A percentile compares a stretch with the other conserved stretches of the same genome.
phyloP scores from a whole-genome alignment of 345 rosid genomes.

The Gossypium anomalum region DNA sequence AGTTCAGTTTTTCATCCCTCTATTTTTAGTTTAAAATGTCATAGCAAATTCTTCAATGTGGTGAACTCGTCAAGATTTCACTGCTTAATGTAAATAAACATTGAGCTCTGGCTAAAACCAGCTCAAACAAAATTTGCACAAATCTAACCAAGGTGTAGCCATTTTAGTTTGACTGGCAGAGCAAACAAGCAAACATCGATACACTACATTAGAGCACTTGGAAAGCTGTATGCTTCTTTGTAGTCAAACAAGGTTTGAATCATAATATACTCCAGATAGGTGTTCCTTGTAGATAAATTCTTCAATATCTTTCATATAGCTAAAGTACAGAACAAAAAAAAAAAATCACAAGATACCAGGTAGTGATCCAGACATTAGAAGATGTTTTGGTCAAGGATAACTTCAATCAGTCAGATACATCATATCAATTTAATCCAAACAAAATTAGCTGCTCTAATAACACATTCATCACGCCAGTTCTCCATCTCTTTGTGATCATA shows the following conservation, averaged over 20 bases:
- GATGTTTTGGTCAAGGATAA: neutral
- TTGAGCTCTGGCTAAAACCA: neutral
- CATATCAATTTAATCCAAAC: neutral
- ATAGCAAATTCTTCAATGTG: neutral
- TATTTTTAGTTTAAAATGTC: neutral
- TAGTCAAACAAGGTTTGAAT: neutral
- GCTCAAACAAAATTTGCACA: neutral
- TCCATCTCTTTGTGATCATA: neutral
- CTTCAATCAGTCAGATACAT: neutral
- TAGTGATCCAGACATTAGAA: neutral
- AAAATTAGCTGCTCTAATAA: neutral
- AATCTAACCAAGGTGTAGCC: neutral
- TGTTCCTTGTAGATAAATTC: neutral
- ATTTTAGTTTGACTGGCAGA: neutral
- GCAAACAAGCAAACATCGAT: neutral
- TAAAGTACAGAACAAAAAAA: neutral
- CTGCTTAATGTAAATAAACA: neutral
- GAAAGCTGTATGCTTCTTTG: neutral
- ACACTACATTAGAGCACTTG: neutral
- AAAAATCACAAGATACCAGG: neutral
- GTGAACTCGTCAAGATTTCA: neutral
- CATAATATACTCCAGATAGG: neutral
- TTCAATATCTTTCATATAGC: neutral
- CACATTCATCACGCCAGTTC: neutral
- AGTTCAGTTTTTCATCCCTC: neutral